Conservation (phyloP, 352 stramenopile species). For the Phytophthora aleatoria region DNA sequence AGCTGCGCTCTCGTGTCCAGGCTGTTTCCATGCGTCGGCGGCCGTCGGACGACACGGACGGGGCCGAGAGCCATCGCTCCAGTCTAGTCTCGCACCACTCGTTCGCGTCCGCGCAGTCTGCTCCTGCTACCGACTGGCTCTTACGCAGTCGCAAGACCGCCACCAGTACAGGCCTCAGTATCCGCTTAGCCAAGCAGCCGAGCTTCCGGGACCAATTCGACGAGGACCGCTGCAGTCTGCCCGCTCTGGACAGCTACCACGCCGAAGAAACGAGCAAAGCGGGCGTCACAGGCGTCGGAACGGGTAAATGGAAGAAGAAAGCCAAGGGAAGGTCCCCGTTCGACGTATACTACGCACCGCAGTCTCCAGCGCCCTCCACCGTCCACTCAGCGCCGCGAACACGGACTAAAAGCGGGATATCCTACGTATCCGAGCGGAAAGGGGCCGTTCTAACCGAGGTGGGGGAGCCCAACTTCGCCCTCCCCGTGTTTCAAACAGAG, state of each 20-base stretch:
- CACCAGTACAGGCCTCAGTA: constrained; percentile 4
- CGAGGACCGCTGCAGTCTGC: constrained; percentile 59
- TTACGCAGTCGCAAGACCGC: constrained; percentile 20
- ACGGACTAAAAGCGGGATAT: constrained; percentile 29
- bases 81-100: constrained; percentile 51
- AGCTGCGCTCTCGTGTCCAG: constrained; percentile 49
- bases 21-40: constrained; percentile 50
- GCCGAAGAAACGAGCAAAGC: constrained; percentile 20
- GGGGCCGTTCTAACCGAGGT: constrained; percentile 69
- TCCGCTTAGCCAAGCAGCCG: constrained; percentile 40
- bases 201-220: constrained; percentile 57
- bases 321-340: constrained; percentile 13
- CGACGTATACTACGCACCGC: constrained; percentile 42
- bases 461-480: constrained; percentile 42
- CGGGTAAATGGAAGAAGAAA: constrained; percentile 21
- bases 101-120: constrained; percentile 37
- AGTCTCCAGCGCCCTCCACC: constrained; percentile 32
- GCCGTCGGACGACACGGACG: constrained; percentile 40
- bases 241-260: constrained; percentile 51
- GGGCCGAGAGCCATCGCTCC: constrained; percentile 35
- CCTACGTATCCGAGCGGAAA: constrained; percentile 40
- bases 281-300: not conserved
- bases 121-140: constrained; percentile 27
- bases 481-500: constrained; percentile 44
- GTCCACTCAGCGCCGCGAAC: constrained; percentile 22